These are phyloP conservation scores for Physcia stellaris DNA, from an alignment of 495 filamentous ascomycete genomes.

Conservation along the genomic window DNA sequence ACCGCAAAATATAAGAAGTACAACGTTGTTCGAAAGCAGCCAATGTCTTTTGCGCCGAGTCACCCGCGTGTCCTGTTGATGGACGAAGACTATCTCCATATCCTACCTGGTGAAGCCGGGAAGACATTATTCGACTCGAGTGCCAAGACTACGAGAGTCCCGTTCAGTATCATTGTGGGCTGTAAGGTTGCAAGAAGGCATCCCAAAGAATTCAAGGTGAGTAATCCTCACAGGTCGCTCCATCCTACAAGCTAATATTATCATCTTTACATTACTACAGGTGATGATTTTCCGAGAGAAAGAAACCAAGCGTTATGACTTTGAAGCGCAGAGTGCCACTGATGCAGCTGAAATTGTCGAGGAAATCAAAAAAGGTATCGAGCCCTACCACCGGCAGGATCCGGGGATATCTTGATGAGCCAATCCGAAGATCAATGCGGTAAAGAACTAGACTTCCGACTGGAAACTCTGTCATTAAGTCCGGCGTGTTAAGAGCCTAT, in stretches of 20 bases:
- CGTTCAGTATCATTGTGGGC: conserved; percentile 83
- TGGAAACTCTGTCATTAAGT: too few species aligned
- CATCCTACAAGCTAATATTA: too few species aligned
- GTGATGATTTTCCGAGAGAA: conserved; percentile 68
- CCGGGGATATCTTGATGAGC: too few species aligned
- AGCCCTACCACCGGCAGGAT: conserved; percentile 20
- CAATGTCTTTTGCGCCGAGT: conserved; percentile 81
- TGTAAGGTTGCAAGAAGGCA: conserved; percentile 86
- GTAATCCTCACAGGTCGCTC: conserved; percentile 7
- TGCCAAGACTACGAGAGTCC: conserved; percentile 77
- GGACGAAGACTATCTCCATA: conserved; percentile 91
- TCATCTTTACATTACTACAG: too few species aligned
- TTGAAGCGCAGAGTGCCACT: conserved; percentile 65
- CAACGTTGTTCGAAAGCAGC: conserved; percentile 82
- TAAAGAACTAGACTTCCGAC: too few species aligned
- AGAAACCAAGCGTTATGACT: conserved; percentile 92
- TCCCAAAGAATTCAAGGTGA: conserved; percentile 77
- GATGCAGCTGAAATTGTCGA: conserved; percentile 83
- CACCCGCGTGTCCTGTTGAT: conserved; percentile 76
- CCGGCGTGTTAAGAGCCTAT: too few species aligned
- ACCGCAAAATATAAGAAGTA: conserved; percentile 69
- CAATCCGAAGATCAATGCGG: too few species aligned
- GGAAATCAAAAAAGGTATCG: conserved; percentile 60
- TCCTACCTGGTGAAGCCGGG: conserved; percentile 59
- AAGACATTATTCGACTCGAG: conserved; percentile 35